Conservation (phyloP, 306 rosid species). For the Gastrolobium bilobum region DNA sequence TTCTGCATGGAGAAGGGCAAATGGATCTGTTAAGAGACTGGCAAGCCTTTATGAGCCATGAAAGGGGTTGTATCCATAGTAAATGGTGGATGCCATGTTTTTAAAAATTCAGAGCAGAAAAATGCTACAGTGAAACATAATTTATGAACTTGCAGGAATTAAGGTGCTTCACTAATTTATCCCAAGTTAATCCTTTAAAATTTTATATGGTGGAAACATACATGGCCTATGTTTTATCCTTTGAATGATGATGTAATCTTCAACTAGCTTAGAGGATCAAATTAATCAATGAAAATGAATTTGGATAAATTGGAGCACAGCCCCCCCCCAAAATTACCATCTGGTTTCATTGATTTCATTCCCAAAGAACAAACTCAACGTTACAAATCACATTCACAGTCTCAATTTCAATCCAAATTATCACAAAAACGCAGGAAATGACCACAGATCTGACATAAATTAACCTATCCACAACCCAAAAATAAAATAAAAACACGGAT, state of each 20-base stretch:
- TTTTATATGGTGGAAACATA: neutral
- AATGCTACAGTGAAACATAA: neutral
- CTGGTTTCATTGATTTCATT: constrained; percentile 7
- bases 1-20: neutral
- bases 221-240: neutral
- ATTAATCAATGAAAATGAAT: neutral
- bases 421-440: constrained; percentile 34
- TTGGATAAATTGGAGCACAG: neutral
- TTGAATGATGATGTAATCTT: constrained; percentile 12
- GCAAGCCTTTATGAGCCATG: constrained; percentile 6
- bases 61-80: neutral
- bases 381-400: constrained; percentile 30
- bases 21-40: neutral
- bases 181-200: neutral
- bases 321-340: constrained; percentile 2
- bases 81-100: neutral
- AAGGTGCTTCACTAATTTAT: neutral
- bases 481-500: neutral
- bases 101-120: constrained; percentile 8
- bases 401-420: constrained; percentile 34
- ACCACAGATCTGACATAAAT: constrained; percentile 56
- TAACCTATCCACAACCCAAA: neutral
- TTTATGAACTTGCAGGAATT: neutral
- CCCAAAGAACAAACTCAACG: neutral
- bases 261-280: neutral